Evolutionary conservation across 805 yeast species (phyloP).

Genomic region (Sugiyamaella valdiviana): DNA sequence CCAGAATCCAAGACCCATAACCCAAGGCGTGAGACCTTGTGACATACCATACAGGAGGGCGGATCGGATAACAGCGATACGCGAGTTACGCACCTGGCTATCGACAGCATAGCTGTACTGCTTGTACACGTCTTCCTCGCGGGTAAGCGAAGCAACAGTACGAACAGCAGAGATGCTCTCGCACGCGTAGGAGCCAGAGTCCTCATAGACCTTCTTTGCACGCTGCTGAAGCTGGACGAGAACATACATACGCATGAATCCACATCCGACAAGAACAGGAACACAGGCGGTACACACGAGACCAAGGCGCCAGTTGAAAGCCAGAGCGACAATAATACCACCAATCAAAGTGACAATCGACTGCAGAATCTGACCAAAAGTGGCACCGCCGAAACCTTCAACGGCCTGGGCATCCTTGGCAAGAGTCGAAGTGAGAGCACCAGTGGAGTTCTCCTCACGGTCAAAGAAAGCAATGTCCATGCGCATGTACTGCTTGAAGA

Average conservation of each 20-base stretch:
- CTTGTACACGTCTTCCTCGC: slow-evolving; percentile 33
- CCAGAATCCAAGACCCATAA: slow-evolving; percentile 39
- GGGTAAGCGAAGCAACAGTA: slow-evolving; percentile 37
- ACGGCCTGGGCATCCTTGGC: slow-evolving; percentile 38
- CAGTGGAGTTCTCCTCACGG: slow-evolving; percentile 32
- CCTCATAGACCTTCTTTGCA: slow-evolving; percentile 33
- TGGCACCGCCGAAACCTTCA: slow-evolving; percentile 37
- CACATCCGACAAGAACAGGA: slow-evolving; percentile 35
- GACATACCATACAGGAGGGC: slow-evolving; percentile 34
- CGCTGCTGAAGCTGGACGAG: slow-evolving; percentile 31
- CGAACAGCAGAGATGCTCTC: slow-evolving; percentile 36
- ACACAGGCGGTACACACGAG: slow-evolving; percentile 36
- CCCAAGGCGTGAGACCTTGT: slow-evolving; percentile 36
- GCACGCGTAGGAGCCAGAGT: slow-evolving; percentile 37
- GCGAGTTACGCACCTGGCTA: slow-evolving; percentile 27
- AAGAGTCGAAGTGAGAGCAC: slow-evolving; percentile 33
- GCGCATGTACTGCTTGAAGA: slow-evolving; percentile 32
- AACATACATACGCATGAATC: slow-evolving; percentile 33
- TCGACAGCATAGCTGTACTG: slow-evolving; percentile 27
- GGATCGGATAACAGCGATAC: slow-evolving; percentile 27
- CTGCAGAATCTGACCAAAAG: slow-evolving; percentile 34
- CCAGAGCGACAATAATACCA: slow-evolving; percentile 35
- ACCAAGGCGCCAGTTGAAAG: slow-evolving; percentile 37
- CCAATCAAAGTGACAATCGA: slow-evolving; percentile 35
- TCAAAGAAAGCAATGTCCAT: slow-evolving; percentile 36